Base-by-base conservation (phyloP, 208 protist species). In the Willaertia magna region DNA sequence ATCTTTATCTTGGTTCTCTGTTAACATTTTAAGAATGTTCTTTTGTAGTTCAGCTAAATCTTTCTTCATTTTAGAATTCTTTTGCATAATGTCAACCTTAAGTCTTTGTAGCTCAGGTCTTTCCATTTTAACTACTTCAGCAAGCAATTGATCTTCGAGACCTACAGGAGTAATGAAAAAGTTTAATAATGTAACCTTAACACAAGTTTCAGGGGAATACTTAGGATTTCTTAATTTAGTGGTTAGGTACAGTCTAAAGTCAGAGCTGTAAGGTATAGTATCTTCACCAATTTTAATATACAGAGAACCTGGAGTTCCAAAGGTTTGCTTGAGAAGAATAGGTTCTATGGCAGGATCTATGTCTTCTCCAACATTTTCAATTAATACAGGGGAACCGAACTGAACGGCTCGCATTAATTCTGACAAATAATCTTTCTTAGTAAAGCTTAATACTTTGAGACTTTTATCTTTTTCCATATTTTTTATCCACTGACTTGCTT, bases 241-340 rank as follows among this genome's bases (percentile, higher is more conserved):
- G n/a, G 96, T 98, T 92, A 99, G 98, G 90, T 97, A 99, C 86
- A 99, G 97, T 89, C 94, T 95, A 93, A 99, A 99, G 86, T 98
- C 94, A 47, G 91, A 82, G 89, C 97, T 96, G 93, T 95, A 98
- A 51, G 96, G 97, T 74, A 99, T 96, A 7, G 94, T 87, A 34
- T 91, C 96, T 79, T 99, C 97, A 40, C 97, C 97, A 30, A 99
- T 92, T 79, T 97, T 97, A 79, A 99, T 98, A 91, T 97, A 94
- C 85, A 95, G 90, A 47, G 90, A 89, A 16, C 97, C 97, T 43
- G 93, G 95, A 84, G 97, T 91, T 86, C 95, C 93, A 89, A 98
- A 98, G 9, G 92, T 97, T 88, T 98, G 95, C 75, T 93, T 92
- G 34, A 95, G 91, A 43, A 99, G 91, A 61, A 99, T 89, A 26